A percentile compares a stretch with the other conserved stretches of the same genome.
Conservation (phyloP, 495 filamentous ascomycete species). For the Elaphomyces granulatus region DNA sequence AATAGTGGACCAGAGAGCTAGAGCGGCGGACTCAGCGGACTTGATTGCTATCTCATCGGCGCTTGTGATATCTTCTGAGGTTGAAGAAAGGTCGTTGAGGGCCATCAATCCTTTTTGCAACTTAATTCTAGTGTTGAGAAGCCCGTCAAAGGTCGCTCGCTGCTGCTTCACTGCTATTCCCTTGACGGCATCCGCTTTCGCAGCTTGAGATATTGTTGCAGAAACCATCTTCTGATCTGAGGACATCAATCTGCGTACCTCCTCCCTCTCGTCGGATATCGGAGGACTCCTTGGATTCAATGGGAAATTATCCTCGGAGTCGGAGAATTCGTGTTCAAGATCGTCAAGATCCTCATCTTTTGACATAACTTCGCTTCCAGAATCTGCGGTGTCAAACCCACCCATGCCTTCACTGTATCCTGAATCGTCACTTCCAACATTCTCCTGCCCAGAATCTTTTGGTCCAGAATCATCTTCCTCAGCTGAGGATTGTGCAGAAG, state of each 20-base stretch:
- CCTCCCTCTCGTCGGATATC: slow-evolving; percentile 34
- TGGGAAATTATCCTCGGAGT: slow-evolving; percentile 13
- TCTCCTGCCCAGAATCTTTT: slow-evolving; percentile 19
- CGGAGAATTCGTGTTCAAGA: slow-evolving; percentile 17
- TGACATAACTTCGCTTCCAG: too few relatives aligned
- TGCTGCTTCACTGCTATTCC: slow-evolving; percentile 74
- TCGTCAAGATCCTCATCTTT: slow-evolving; percentile 16
- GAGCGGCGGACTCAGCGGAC: slow-evolving; percentile 75
- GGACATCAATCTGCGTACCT: slow-evolving; percentile 53
- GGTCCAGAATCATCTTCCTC: slow-evolving; percentile 16
- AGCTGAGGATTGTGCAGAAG: slow-evolving; percentile 13
- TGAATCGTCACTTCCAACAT: slow-evolving; percentile 22
- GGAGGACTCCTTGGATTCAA: slow-evolving; percentile 11
- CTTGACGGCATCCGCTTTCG: slow-evolving; percentile 67
- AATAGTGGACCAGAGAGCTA: slow-evolving; percentile 75
- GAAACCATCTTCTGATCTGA: slow-evolving; percentile 57
- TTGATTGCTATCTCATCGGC: slow-evolving; percentile 36
- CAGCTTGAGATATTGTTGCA: slow-evolving; percentile 54
- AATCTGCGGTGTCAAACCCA: too few relatives aligned
- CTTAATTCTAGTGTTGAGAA: slow-evolving; percentile 77
- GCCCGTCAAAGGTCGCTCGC: slow-evolving; percentile 66
- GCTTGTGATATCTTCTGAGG: slow-evolving; percentile 21
- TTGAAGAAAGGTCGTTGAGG: slow-evolving; percentile 54
- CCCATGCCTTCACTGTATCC: slow-evolving; percentile 12
- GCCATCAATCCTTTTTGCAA: slow-evolving; percentile 80